Base-by-base conservation (phyloP, 768 basidiomycete species). In the Panaeolus cyanescens region DNA sequence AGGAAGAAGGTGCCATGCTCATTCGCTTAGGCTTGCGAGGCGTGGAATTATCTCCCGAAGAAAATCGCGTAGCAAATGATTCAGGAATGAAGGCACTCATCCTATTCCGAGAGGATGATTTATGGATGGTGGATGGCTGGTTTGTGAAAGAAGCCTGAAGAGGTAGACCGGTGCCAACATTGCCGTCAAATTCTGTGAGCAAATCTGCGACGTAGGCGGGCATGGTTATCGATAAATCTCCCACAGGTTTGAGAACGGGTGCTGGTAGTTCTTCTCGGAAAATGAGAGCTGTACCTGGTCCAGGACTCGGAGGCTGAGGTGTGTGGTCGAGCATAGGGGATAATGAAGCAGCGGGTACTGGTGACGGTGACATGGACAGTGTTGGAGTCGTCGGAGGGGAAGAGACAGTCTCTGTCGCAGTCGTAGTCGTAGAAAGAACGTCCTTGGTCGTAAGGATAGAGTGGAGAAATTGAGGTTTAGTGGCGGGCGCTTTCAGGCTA, bases 171-270 rank as follows among this genome's bases (percentile, higher is more conserved):
- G 54, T 32, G 4, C 33, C 37, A 33, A 63, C 53, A 5, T 62
- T 60, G 28, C 64, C 54, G 36, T 81, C 81, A 20, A 83, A 74
- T 13, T 71, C 76, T 28, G 78, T 75, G 56, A 83, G 71, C 40
- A 83, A 77, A 63, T 79, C 73, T 57, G 75, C 67, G 5, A 80
- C 80, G 59, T 83, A 83, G 55, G 76, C 77, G 8, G 82, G 81
- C 55, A 83, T 72, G 55, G 72, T 62, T 37, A 78, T 70, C 15
- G 68, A 70, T 20, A 80, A 63, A 13, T 50, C 45, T 13, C 25
- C 45, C 45, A 50, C 25, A 30, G 45, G 45, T 15, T 28, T 28
- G 15, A 13, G 25, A 4, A n/a, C 8, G 15, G 45, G 45, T 12
- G 25, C 19, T 25, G 10, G 45, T 8, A 20, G 45, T 3, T 50